A percentile compares a stretch with the other conserved stretches of the same genome.
Conservation (phyloP, 176 grass and related monocot genomes). For the Oryza nivara region DNA sequence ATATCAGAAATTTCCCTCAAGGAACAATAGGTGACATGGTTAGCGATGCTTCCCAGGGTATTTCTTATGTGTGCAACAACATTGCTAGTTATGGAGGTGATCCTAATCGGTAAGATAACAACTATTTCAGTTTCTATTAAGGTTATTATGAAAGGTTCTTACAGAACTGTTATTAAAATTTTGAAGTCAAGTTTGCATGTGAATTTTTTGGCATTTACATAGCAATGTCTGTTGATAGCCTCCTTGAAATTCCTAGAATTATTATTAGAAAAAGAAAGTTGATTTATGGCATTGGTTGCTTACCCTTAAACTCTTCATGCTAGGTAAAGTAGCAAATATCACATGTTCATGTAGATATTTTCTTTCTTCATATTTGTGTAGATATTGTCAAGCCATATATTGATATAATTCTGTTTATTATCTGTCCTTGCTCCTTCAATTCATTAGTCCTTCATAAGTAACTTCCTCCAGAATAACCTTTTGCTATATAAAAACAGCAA, state of each 20-base stretch:
- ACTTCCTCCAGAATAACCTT: conserved; percentile 1
- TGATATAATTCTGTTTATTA: conserved; percentile 18
- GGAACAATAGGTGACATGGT: conserved; percentile 97
- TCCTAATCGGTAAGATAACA: conserved; percentile 72
- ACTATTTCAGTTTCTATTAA: conserved; percentile 10
- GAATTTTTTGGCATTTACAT: conserved; percentile 34
- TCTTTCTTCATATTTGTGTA: neutral
- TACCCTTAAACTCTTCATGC: conserved; percentile 13
- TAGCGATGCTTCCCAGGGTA: conserved; percentile 90
- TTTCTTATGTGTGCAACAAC: conserved; percentile 94
- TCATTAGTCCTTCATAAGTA: conserved; percentile 9
- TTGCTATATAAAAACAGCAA: conserved; percentile 14
- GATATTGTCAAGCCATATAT: conserved; percentile 12
- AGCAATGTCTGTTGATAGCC: neutral
- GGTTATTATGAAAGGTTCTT: conserved; percentile 1
- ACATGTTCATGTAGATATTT: neutral
- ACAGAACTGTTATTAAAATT: conserved; percentile 12
- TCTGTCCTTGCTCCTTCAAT: conserved; percentile 10
- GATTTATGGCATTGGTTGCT: neutral
- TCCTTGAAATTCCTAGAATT: neutral
- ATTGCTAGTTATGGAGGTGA: conserved; percentile 85
- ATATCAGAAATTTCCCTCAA: conserved; percentile 95
- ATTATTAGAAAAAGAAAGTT: conserved; percentile 27
- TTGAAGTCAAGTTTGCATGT: neutral
- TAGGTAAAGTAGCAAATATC: conserved; percentile 4